These are phyloP conservation scores for Serendipita vermifera DNA, from an alignment of 768 basidiomycete genomes.

Conservation along the genomic window DNA sequence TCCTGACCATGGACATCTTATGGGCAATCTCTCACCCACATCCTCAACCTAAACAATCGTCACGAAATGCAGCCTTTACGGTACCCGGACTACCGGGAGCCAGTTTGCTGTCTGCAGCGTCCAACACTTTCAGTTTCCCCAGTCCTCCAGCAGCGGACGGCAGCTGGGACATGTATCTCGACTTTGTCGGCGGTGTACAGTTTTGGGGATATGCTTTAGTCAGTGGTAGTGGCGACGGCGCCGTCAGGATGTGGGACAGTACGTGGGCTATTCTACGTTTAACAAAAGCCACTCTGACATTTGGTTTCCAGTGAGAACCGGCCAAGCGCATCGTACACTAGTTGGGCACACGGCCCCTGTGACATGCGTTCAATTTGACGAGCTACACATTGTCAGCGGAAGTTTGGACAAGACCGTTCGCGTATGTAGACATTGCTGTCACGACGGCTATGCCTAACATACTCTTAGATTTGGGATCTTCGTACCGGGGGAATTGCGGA, in stretches of 20 bases:
- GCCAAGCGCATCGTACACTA: slow-evolving; percentile 87
- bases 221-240: slow-evolving; percentile 93
- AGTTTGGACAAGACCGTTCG: slow-evolving; percentile 87
- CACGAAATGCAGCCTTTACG: slow-evolving; percentile 13
- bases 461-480: slow-evolving; percentile 82
- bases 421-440: slow-evolving; percentile 32
- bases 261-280: slow-evolving; percentile 26
- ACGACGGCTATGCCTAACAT: not conserved
- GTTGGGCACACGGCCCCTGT: slow-evolving; percentile 88
- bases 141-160: slow-evolving; percentile 84
- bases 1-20: slow-evolving; percentile 98
- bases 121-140: slow-evolving; percentile 62
- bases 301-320: slow-evolving; percentile 72
- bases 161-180: slow-evolving; percentile 88
- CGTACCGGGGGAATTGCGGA: slow-evolving; percentile 80
- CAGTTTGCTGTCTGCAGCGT: slow-evolving; percentile 34
- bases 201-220: slow-evolving; percentile 98
- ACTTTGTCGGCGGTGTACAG: slow-evolving; percentile 94
- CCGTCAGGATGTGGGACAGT: slow-evolving; percentile 99
- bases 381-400: slow-evolving; percentile 83
- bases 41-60: slow-evolving; percentile 13
- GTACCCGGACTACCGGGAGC: slow-evolving; percentile 18
- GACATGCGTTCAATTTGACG: slow-evolving; percentile 93
- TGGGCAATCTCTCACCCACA: slow-evolving; percentile 86
- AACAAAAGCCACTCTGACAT: slow-evolving; percentile 5